Base-by-base conservation (phyloP, 2,329 filamentous ascomycete species). In the Aspergillus novoparasiticus region DNA sequence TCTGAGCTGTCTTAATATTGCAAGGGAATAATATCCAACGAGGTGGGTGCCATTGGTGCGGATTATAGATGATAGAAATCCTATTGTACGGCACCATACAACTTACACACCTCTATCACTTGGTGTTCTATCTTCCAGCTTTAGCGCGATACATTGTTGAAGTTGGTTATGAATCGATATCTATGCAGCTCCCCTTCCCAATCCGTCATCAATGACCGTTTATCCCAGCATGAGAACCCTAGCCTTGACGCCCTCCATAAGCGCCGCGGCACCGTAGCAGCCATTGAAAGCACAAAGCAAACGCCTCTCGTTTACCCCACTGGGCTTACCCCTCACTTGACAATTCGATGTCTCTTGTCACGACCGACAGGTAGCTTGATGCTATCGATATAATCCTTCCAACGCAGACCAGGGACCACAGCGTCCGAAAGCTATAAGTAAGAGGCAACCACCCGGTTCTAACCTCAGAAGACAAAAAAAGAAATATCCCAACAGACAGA, bases 261-360 rank as follows among this genome's bases (percentile, higher is more conserved):
- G 48, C 48, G 48, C 48, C 48, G 48, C 48, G 48, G 48, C 48
- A 34, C 16, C 48, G 1, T 51, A 9, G 16, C 48, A 51, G 48
- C 48, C 48, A 51, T 51, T 51, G 19, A 51, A 51, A 32, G 48
- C 28, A 32, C 30, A 51, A 51, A 32, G 28, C 48, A 51, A 21
- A 51, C 48, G 48, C 48, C 48, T 51, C 48, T 51, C 19, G 28
- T 51, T 34, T n/a, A 51, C 48, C 48, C 48, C 48, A 51, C 48
- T 51, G 48, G 26, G 16, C 48, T 51, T 51, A 51, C 48, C 48
- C 48, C 48, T 51, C 48, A 51, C 48, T 51, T 51, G 28, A 51
- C 26, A 34, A 2, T 30, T 30, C 48, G 48, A 51, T 51, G 9
- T 34, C 21, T 23, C 21, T 6, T 32, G 21, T 28, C 45, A 48